Base-by-base conservation (phyloP, 805 yeast genomes). In the Kodamaea fukazawae region DNA sequence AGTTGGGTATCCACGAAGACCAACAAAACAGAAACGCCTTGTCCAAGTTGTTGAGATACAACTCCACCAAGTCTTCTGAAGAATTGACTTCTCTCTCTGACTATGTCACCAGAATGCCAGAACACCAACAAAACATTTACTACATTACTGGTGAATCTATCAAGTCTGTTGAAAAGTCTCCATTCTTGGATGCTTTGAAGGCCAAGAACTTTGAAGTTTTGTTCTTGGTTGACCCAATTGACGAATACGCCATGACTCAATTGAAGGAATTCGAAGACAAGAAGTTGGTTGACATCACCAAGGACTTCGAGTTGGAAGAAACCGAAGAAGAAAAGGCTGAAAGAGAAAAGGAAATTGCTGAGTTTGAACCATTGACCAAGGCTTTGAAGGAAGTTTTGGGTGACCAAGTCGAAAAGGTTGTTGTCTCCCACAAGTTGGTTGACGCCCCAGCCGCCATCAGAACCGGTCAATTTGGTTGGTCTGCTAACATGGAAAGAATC, bases 401-500 rank as follows among this genome's bases (percentile, higher is more conserved):
- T 65, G 99, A 93, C 61, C 91, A 87, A 76, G 98, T 93, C 61
- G 99, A 93, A 79, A 93, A 93, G 80, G 99, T 95, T 72, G 89
- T 90, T 65, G 96, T 93, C 52, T 89, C 98, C 52, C 95, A 91
- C 77, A 89, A 88, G 75, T 81, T 93, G 65, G 88, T 90, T 59
- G 97, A 90, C 64, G 90, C 98, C 44, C 99, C 99, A 71, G 99
- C 99, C 70, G 99, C 99, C 58, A 93, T 93, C 69, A 89, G 99
- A 82, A 93, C 99, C 56, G 98, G 97, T 57, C 98, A 93, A 78
- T 93, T 93, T 71, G 99, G 99, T 70, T 93, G 99, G 99, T 93
- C 99, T 55, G 99, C 99, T 63, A 93, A 93, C 81, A 93, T 93
- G 99, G 99, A 93, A 80, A 91, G 99, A 85, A 93, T 93, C 81